Percentiles rank a stretch among this genome's conserved stretches.
phyloP scores from a whole-genome alignment of 202 grass and related monocot species.

The Musa balbisiana region DNA sequence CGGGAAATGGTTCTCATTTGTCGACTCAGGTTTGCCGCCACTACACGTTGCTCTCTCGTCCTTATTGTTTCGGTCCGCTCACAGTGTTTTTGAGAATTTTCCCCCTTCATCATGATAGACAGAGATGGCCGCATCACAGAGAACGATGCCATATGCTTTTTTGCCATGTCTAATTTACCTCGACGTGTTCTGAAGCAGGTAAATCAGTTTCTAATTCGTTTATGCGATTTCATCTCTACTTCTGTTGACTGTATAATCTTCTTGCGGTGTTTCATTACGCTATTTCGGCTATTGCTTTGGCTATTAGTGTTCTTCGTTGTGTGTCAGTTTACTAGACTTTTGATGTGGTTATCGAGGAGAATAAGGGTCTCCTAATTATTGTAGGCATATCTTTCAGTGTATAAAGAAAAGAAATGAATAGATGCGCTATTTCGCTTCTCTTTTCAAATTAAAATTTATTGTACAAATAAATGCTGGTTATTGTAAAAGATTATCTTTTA shows the following conservation, averaged over 20 bases:
- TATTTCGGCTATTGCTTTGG: no score
- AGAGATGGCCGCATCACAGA: conserved; percentile 91
- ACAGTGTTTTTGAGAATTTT: background rate
- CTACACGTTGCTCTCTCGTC: background rate
- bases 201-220: background rate
- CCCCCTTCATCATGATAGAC: conserved; percentile 27
- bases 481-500: no score
- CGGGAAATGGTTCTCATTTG: conserved; percentile 70
- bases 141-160: conserved; percentile 82
- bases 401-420: no score
- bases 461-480: no score
- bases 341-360: background rate
- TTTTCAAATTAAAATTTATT: no score
- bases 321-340: background rate
- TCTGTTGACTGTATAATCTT: no score
- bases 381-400: no score
- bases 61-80: background rate
- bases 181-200: conserved; percentile 90
- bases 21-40: conserved; percentile 56
- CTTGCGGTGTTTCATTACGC: no score
- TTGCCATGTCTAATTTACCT: conserved; percentile 76
- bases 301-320: no score
- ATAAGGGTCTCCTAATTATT: no score
- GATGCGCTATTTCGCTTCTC: no score
- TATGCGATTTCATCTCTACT: no score